Evolutionary conservation across 2,329 filamentous ascomycete species (phyloP), one percentile per base, ranked within the genome.

Genomic region (Sporothrix schenckii): DNA sequence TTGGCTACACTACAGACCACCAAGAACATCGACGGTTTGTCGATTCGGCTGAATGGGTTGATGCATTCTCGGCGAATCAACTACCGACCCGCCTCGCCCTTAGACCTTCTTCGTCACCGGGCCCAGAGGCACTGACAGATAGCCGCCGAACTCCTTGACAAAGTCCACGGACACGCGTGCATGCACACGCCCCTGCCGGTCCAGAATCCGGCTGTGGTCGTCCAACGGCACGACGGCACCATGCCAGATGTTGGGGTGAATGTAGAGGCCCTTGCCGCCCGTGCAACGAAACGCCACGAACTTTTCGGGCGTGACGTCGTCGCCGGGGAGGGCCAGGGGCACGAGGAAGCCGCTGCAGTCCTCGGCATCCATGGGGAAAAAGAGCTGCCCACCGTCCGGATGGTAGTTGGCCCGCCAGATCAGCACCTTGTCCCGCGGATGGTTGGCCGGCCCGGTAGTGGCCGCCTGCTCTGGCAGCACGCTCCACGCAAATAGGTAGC

Each of bases 201-300:
- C 61, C 14, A 66, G 27, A 2, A 66, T 66, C 30, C 19, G 61
- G 19, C 61, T 50, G 27, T 66, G 61, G 61, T 66, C 61, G 9
- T 66, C 61, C 44, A 50, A 13, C 9, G 61, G 61, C 1, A 66
- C 61, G 24, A 66, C 61, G 9, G 61, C 61, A 1, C 61, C 61
- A 47, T 66, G 61, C 61, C 61, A 66, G 44, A 66, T 66, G 49
- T 66, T 66, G n/a, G 61, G 61, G 19, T 66, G 61, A 24, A 66
- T 66, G 61, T 66, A 66, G 10, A 66, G 49, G 1, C 61, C 61
- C 24, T 66, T 66, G 47, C 61, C 49, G 4, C 44, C 44, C 39
- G 16, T 34, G 10, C 61, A 50, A 14, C 61, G 61, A 47, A 66
- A 66, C 4, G 61, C 61, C n/a, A 66, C 44, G 39, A 69, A 66